Base-by-base conservation (phyloP, 768 basidiomycete species). In the Symmetrospora coprosmae region DNA sequence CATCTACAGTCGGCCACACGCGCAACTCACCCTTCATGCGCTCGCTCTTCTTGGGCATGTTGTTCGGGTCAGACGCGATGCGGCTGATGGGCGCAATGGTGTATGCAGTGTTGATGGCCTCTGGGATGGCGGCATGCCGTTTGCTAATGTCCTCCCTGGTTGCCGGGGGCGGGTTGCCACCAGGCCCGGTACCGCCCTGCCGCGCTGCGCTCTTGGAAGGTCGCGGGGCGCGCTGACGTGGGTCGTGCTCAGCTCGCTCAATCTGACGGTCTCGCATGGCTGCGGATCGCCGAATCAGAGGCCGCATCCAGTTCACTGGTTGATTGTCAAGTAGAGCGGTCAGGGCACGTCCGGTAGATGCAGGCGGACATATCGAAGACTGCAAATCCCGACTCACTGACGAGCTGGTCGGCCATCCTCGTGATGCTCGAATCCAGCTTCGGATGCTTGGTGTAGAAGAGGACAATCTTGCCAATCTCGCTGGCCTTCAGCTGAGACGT, bases 361-460 rank as follows among this genome's bases (percentile, higher is more conserved):
- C n/a, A n/a, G n/a, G n/a, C n/a, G n/a, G n/a, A n/a, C n/a, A n/a
- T n/a, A n/a, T n/a, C n/a, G n/a, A n/a, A n/a, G n/a, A n/a, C n/a
- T n/a, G n/a, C n/a, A n/a, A n/a, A n/a, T n/a, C 16, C 1, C 19
- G 33, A 50, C 59, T 35, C 30, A 50, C 46, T 84, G 38, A 97
- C 82, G 61, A 99, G 84, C 48, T 84, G 81, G 63, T 83, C 80
- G 9, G 92, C 91, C 40, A 81, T 80, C 52, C 86, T 82, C n/a
- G 76, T 73, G 56, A 99, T 83, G 51, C 84, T 82, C 0, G 85
- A 78, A 3, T 84, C 83, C 46, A 89, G 88, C 43, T 88, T 84
- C 71, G 85, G 87, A 77, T 85, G 87, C 70, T 90, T 90, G 23
- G 90, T 92, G 77, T 99, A 99, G 74, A 97, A 97, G 28, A 92